Evolutionary conservation across 805 yeast genomes (phyloP), one percentile per base, ranked within the genome.

Genomic region (Yarrowia divulgata): DNA sequence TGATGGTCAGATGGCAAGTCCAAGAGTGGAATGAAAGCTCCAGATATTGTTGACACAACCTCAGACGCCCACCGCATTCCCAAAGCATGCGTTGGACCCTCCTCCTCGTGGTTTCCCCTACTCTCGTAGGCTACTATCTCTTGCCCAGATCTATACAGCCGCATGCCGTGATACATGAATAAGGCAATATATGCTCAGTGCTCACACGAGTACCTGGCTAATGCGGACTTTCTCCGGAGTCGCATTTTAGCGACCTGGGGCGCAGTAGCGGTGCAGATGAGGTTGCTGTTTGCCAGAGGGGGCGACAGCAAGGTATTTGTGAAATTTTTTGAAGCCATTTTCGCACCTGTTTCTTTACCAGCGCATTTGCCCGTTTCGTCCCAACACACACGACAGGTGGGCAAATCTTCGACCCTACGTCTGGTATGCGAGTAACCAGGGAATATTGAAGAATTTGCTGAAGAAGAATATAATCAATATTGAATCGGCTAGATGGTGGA

Each of bases 171-270:
- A 8, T 39, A 54, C 60, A 54, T 54, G 60, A 54, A 14, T 54
- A 8, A 54, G 35, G 60, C 45, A 54, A 39, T 54, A 54, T 54
- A 19, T 19, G 45, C 45, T 19, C 34, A 39, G 45, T 14, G 60
- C 60, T 54, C 60, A 54, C 60, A 54, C 60, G 60, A 54, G 60
- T 54, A 14, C 60, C 45, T 54, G 45, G 23, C 60, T 39, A 54
- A 37, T 54, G 60, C 60, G 60, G 45, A 19, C 60, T 23, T 14
- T 52, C 58, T 52, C 43, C 58, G 43, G 58, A 18, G 43, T 37
- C 29, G 43, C 43, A 35, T 16, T 52, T 52, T 52, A 35, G 43
- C 42, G 58, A 52, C 58, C 58, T 52, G 58, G 58, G 58, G 58
- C 58, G 43, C 58, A 52, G 58, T 6, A 52, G 42, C 29, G 42